phyloP scores from a whole-genome alignment of 257 asterid genomes.

The Solanum ossicruentum region DNA sequence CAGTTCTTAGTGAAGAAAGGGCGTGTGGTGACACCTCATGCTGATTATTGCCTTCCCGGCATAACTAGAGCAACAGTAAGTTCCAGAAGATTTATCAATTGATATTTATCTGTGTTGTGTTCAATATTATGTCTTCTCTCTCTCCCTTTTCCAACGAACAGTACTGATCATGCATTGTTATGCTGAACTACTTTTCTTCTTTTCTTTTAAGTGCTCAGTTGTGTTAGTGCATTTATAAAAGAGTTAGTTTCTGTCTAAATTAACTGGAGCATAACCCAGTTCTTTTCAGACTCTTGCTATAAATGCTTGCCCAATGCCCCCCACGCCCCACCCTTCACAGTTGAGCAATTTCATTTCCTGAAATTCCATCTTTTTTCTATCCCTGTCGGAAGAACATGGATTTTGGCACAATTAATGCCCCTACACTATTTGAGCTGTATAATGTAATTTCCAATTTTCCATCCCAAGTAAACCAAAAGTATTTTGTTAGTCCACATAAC shows the following conservation, averaged over 20 bases:
- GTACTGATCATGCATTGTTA: not conserved
- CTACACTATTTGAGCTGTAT: not conserved
- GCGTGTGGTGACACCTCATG: constrained; percentile 60
- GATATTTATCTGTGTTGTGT: not conserved
- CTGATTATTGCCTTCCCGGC: constrained; percentile 94
- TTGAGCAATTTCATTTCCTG: not conserved
- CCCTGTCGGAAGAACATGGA: not conserved
- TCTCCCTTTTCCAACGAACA: not conserved
- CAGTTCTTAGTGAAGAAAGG: constrained; percentile 86
- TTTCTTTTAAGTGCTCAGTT: not conserved
- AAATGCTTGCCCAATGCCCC: not conserved
- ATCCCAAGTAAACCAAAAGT: not conserved
- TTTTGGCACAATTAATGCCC: not conserved
- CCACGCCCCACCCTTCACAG: not conserved
- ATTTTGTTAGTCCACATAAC: not conserved
- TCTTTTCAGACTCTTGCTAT: not conserved
- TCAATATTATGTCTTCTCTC: not conserved
- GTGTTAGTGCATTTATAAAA: not conserved
- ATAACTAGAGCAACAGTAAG: constrained; percentile 80
- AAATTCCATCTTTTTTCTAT: not conserved
- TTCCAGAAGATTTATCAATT: constrained; percentile 1
- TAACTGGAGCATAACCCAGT: not conserved
- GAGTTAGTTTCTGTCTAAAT: not conserved
- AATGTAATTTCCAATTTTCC: not conserved
- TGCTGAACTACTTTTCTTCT: not conserved